Percentiles rank a stretch among this genome's conserved stretches.
These are phyloP conservation scores for Chaetomium globosum DNA, from an alignment of 2,329 filamentous ascomycete species.

Conservation along the genomic window DNA sequence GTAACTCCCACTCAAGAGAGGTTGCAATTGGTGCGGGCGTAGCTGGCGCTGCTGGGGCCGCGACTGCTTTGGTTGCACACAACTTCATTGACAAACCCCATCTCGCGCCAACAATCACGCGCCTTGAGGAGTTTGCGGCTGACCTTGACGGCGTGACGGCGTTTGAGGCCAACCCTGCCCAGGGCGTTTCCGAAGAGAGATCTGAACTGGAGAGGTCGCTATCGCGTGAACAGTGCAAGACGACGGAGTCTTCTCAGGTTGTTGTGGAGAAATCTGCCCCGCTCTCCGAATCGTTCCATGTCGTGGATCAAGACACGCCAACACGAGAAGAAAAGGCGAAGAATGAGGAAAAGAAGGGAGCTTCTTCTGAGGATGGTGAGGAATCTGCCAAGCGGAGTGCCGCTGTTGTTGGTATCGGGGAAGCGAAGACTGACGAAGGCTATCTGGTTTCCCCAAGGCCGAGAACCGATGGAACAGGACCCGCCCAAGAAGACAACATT, in stretches of 20 bases:
- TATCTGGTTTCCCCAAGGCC: conserved; percentile 33
- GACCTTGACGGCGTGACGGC: conserved; percentile 24
- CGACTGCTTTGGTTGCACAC: conserved; percentile 29
- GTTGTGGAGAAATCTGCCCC: conserved; percentile 32
- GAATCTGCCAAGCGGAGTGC: conserved; percentile 32
- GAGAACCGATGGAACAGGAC: conserved; percentile 29
- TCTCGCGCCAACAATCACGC: conserved; percentile 24
- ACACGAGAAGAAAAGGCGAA: conserved; percentile 33
- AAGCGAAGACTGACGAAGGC: conserved; percentile 36
- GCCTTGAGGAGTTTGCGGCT: conserved; percentile 31
- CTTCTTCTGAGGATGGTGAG: conserved; percentile 36
- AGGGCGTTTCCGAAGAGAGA: conserved; percentile 18
- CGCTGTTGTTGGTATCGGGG: conserved; percentile 32
- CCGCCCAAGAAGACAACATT: conserved; percentile 35
- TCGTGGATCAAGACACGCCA: conserved; percentile 34
- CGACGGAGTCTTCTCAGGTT: conserved; percentile 31
- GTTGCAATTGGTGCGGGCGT: conserved; percentile 33
- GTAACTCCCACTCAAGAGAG: conserved; percentile 27
- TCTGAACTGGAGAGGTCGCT: conserved; percentile 5
- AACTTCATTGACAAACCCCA: conserved; percentile 25
- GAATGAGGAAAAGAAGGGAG: conserved; percentile 30
- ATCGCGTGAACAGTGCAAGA: conserved; percentile 26
- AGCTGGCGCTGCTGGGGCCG: conserved; percentile 30
- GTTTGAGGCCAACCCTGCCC: conserved; percentile 3
- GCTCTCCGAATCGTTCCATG: conserved; percentile 39